These are phyloP conservation scores for Cercis canadensis DNA, from an alignment of 306 rosid genomes.

Conservation along the genomic window DNA sequence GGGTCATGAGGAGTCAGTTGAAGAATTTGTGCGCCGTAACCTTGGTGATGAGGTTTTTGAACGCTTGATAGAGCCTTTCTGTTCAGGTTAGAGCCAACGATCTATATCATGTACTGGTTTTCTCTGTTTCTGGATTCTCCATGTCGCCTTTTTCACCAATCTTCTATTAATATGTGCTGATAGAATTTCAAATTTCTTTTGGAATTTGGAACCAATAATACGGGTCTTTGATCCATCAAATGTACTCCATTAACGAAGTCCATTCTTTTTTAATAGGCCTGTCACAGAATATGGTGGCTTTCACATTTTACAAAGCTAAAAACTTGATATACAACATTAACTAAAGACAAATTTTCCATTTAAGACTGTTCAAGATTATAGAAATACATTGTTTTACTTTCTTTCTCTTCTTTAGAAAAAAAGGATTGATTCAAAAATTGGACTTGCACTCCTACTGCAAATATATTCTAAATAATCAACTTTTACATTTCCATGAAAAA, in stretches of 20 bases:
- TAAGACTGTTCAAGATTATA: not conserved
- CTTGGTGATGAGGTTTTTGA: slow-evolving; percentile 97
- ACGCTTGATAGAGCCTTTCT: slow-evolving; percentile 98
- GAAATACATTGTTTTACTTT: slow-evolving; percentile 10
- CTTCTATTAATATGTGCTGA: slow-evolving; percentile 16
- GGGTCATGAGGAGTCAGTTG: slow-evolving; percentile 96
- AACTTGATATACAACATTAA: slow-evolving; percentile 12
- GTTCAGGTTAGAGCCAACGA: slow-evolving; percentile 64
- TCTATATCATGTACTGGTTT: slow-evolving; percentile 10
- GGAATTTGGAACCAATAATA: slow-evolving; percentile 2
- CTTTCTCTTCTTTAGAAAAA: not conserved
- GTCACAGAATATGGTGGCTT: slow-evolving; percentile 2
- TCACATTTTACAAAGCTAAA: slow-evolving; percentile 11
- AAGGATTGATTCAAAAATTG: slow-evolving; percentile 23
- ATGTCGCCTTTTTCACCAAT: slow-evolving; percentile 20
- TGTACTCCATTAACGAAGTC: slow-evolving; percentile 14
- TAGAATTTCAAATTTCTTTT: slow-evolving; percentile 13
- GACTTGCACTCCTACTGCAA: not conserved
- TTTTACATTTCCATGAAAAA: too few relatives aligned
- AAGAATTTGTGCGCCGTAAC: slow-evolving; percentile 94
- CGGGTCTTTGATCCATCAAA: slow-evolving; percentile 4
- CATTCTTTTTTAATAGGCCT: slow-evolving; percentile 18
- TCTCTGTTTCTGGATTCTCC: slow-evolving; percentile 9
- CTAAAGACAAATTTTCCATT: not conserved
- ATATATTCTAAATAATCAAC: too few relatives aligned